phyloP scores from a whole-genome alignment of 108 stramenopile species.

The Asterionellopsis glacialis region DNA sequence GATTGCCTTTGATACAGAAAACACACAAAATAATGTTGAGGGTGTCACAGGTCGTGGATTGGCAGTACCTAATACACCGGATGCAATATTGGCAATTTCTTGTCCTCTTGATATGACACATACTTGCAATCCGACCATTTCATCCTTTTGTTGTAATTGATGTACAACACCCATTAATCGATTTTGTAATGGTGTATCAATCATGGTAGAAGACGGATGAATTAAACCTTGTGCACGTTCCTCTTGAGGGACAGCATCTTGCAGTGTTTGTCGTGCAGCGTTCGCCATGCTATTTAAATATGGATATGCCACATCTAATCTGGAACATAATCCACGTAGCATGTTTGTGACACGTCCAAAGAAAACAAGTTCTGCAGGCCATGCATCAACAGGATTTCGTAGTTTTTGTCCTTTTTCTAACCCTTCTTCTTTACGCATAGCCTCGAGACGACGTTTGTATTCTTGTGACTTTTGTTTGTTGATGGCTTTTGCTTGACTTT shows the following conservation, averaged over 20 bases:
- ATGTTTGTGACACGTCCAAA: constrained; percentile 30
- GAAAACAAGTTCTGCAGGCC: constrained; percentile 36
- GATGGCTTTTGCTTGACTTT: constrained; percentile 1
- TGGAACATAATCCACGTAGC: constrained; percentile 21
- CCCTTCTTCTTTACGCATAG: constrained; percentile 4
- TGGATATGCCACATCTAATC: constrained; percentile 10
- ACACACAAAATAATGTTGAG: constrained; percentile 16
- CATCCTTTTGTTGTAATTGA: background rate
- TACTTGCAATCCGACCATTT: constrained; percentile 29
- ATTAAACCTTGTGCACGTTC: constrained; percentile 14
- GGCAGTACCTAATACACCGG: constrained; percentile 22
- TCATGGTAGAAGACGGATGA: background rate
- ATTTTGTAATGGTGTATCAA: constrained; percentile 4
- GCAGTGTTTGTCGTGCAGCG: constrained; percentile 15
- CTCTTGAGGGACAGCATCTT: constrained; percentile 7
- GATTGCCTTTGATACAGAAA: constrained; percentile 25
- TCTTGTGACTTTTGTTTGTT: constrained; percentile 5
- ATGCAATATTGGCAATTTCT: constrained; percentile 19
- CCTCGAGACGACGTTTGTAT: background rate
- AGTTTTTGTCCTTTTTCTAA: constrained; percentile 6
- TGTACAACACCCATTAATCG: constrained; percentile 1
- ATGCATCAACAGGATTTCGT: constrained; percentile 24
- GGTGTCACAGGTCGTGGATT: constrained; percentile 21
- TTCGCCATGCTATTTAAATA: constrained; percentile 30
- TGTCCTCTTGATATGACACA: constrained; percentile 25